Evolutionary conservation across 257 asterid species (phyloP).

Genomic region (Capsicum baccatum): DNA sequence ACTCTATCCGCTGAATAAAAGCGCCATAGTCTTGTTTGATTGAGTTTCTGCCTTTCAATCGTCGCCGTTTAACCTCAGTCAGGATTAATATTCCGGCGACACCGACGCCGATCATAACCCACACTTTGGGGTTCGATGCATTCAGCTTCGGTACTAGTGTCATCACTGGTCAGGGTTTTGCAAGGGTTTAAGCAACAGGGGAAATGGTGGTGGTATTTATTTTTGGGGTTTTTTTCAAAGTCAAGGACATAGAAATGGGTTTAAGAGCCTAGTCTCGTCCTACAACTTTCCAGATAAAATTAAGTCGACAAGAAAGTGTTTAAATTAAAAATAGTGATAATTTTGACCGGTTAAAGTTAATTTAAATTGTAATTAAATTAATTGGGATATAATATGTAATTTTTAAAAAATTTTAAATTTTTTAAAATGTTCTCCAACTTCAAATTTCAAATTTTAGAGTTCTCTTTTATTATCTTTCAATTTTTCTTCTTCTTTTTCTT

Average conservation of each 20-base stretch:
- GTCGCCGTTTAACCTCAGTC: constrained; percentile 85
- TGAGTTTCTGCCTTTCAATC: constrained; percentile 47
- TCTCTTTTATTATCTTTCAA: too few relatives aligned
- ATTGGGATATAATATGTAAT: too few relatives aligned
- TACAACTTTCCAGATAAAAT: background rate
- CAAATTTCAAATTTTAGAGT: too few relatives aligned
- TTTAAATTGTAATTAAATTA: too few relatives aligned
- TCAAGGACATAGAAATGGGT: constrained; percentile 20
- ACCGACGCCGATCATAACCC: constrained; percentile 89
- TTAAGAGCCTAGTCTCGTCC: background rate
- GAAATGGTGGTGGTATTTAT: background rate
- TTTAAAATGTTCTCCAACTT: too few relatives aligned
- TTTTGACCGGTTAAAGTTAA: too few relatives aligned
- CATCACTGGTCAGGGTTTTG: constrained; percentile 45
- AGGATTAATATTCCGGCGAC: constrained; percentile 82
- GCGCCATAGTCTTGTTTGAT: constrained; percentile 85
- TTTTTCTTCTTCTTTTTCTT: too few relatives aligned
- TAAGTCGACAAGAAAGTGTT: too few relatives aligned
- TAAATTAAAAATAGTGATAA: too few relatives aligned
- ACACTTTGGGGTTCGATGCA: constrained; percentile 67
- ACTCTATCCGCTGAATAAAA: constrained; percentile 69
- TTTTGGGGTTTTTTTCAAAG: background rate
- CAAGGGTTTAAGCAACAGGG: constrained; percentile 40
- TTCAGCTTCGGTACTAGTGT: constrained; percentile 61
- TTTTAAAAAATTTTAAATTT: too few relatives aligned